Evolutionary conservation across 2,329 filamentous ascomycete species (phyloP), one percentile per base, ranked within the genome.

Genomic region (Parastagonospora nodorum): DNA sequence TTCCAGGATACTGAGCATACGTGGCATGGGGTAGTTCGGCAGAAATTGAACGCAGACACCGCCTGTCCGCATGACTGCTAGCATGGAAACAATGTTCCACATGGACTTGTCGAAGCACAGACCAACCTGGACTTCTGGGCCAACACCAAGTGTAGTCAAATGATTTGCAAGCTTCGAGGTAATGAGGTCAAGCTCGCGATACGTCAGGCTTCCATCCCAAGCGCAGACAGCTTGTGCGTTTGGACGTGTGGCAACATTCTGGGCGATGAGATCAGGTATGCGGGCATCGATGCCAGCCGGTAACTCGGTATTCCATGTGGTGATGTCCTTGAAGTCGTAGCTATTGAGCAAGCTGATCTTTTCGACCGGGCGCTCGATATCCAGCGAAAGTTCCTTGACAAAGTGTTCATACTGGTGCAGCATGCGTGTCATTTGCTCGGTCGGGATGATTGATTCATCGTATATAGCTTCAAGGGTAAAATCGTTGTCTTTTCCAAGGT

Each of bases 91-190:
- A n/a, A 61, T 43, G 8, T 51, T 60, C 61, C 61, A 70, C 19
- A 50, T 51, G 2, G 63, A 68, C 51, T 72, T 72, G 37, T 71
- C 66, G 38, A 72, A 65, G 42, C 61, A 62, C 2, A 69, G 27
- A 4, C 58, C 51, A 11, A 72, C 60, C 14, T 53, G 42, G 1
- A 52, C 28, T 35, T 62, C 57, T n/a, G 55, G 50, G 7, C 53
- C 48, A 30, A 63, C 50, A 19, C 60, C 63, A 28, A 59, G 42
- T 6, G 27, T 39, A 11, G 48, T 7, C 5, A 67, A 53, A 15
- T 63, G 45, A 8, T 45, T 35, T 2, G 64, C 61, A 12, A 66
- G 48, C 10, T 43, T 39, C 3, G 45, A 45, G 1, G 63, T 33
- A 3, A 51, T 10, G 1, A 19, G 3, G 19, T 57, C 50, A 12